phyloP scores from a whole-genome alignment of 2,329 filamentous ascomycete species.

The Pseudogymnoascus verrucosus region DNA sequence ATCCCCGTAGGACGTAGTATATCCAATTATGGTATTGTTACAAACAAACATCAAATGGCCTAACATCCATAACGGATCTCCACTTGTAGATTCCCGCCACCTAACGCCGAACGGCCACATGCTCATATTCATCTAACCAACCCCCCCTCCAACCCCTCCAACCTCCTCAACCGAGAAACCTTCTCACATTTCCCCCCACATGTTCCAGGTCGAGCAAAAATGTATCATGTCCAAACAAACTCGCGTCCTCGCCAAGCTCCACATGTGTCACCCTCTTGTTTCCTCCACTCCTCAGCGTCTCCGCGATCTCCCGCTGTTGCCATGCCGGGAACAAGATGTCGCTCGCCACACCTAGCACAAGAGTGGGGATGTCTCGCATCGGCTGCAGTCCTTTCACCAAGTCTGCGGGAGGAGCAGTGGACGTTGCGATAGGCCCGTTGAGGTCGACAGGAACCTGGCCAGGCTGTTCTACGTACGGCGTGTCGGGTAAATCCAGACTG shows the following conservation, averaged over 20 bases:
- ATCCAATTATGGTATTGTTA: slow-evolving; percentile 1
- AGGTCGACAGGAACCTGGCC: slow-evolving; percentile 35
- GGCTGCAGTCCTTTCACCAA: slow-evolving; percentile 66
- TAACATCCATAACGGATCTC: background rate
- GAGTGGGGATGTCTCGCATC: slow-evolving; percentile 67
- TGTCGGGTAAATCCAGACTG: slow-evolving; percentile 71
- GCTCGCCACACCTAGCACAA: slow-evolving; percentile 90
- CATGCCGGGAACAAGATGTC: slow-evolving; percentile 96
- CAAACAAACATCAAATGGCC: background rate
- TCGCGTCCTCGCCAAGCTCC: slow-evolving; percentile 89
- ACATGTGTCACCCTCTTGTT: slow-evolving; percentile 79
- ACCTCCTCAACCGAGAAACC: slow-evolving; percentile 53
- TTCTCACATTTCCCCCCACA: slow-evolving; percentile 74
- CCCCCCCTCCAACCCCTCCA: background rate
- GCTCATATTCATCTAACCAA: background rate
- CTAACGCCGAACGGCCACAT: slow-evolving; percentile 1
- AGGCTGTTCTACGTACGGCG: slow-evolving; percentile 79
- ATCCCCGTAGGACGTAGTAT: background rate
- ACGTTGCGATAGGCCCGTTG: slow-evolving; percentile 26
- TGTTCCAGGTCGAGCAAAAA: slow-evolving; percentile 89
- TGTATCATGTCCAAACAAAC: slow-evolving; percentile 92
- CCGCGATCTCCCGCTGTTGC: slow-evolving; percentile 92
- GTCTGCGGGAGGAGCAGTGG: slow-evolving; percentile 62
- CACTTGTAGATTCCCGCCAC: background rate
- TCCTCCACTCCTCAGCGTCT: slow-evolving; percentile 67